Evolutionary conservation across 768 basidiomycete genomes (phyloP), one percentile per base, ranked within the genome.

Genomic region (Tylopilus vinaceipallidus): DNA sequence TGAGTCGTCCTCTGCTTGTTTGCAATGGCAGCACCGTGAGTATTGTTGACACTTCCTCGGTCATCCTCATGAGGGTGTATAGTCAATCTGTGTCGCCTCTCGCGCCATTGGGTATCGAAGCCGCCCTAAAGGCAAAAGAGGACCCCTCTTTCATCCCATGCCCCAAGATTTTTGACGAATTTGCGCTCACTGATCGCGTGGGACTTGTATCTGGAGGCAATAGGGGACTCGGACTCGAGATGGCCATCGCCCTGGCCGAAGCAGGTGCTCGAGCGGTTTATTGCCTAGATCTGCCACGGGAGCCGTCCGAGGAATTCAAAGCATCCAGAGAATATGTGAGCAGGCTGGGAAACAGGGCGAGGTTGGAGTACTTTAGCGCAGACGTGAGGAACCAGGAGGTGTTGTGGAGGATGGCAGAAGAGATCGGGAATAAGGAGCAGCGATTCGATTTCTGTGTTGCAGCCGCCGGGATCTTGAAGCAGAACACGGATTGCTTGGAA

Each of bases 221-320:
- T 52, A 70, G 84, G 27, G 84, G 89, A 0, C 77, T 91, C 14
- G 90, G 90, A 3, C 79, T 92, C n/a, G 90, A 92, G 70, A 85
- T 87, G 83, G 86, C 86, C 27, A 70, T 90, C 46, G 80, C 83
- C 4, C 70, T 91, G 35, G 78, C 78, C 36, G 89, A 91, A 69
- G 83, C 80, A 12, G 88, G 88, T 29, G 85, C 84, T 6, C 75
- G 79, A 9, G 82, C 74, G 0, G 74, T 88, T 16, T 88, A 88
- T 64, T 86, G 84, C 61, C 68, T 86, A 10, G 87, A 88, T 63
- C 71, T 88, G 10, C 78, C 84, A 2, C 51, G 61, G 33, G 63
- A 65, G 32, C 80, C 87, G 0, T 80, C 80, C 2, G 74, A 73
- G 1, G 84, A 84, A 58, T 88, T 82, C 75, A 53, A 61, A 36